Evolutionary conservation across 306 rosid genomes (phyloP), one percentile per base, ranked within the genome.

Genomic region (Gastrolobium villosum): DNA sequence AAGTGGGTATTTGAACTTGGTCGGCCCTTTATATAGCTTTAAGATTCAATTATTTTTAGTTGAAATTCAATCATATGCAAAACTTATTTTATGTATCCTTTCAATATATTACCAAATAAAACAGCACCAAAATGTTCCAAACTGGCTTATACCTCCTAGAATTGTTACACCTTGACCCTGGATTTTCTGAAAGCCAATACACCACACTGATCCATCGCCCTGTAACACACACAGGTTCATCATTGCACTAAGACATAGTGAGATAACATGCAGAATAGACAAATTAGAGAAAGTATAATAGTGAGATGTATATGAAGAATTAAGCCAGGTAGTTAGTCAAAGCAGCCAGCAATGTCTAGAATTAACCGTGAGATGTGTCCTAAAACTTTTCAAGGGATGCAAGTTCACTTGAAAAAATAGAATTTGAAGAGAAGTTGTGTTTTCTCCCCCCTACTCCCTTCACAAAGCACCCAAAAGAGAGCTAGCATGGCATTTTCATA

Each of bases 181-280:
- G 28, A 85, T 69, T 83, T 87, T 86, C 80, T 89, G 97, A 54
- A 91, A 79, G 46, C 94, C 94, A 41, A 89, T 49, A 82, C 97
- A 91, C 97, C 97, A 91, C 48, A 85, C 86, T 31, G 86, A 68
- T 77, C 74, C 72, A 6, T 81, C 79, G 14, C 68, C 85, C 89
- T 89, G 88, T 30, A 81, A 45, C 37, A 81, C 5, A 72, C 26
- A 79, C 5, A 56, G 28, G 65, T 40, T 63, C 10, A 20, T 20
- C 20, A 34, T n/a, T 56, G 14, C 37, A 35, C 34, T 20, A 20
- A 20, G 1, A 20, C 26, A 20, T 48, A 30, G 57, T 11, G 78
- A 84, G 55, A 75, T 8, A 40, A 55, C 28, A 39, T 40, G 48
- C 31, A 72, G 54, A 26, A 41, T 11, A 55, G 15, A 56, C 14